Conservation (phyloP, 257 asterid species). For the Scutellaria galericulata region DNA sequence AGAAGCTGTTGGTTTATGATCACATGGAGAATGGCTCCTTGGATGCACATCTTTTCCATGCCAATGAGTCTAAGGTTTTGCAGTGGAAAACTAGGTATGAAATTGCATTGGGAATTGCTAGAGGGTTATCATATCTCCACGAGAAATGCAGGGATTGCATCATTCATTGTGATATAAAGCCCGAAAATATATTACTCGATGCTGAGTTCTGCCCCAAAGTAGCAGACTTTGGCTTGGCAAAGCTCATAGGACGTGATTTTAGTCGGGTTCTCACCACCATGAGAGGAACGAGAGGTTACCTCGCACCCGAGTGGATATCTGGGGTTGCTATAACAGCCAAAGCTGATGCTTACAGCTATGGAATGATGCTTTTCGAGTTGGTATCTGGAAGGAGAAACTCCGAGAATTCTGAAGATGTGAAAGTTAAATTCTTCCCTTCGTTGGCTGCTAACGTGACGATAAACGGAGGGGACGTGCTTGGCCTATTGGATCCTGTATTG, state of each 20-base stretch:
- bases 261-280: constrained; percentile 55
- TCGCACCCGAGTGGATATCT: constrained; percentile 56
- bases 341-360: constrained; percentile 57
- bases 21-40: constrained; percentile 55
- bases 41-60: constrained; percentile 44
- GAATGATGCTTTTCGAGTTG: constrained; percentile 59
- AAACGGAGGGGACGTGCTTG: constrained; percentile 45
- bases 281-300: constrained; percentile 56
- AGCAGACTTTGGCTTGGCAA: constrained; percentile 56
- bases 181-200: constrained; percentile 52
- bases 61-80: constrained; percentile 31
- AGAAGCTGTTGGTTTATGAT: constrained; percentile 49
- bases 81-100: constrained; percentile 51
- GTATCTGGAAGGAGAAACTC: constrained; percentile 54
- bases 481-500: constrained; percentile 45
- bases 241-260: constrained; percentile 57
- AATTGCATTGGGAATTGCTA: constrained; percentile 50
- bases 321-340: constrained; percentile 56
- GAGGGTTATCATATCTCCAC: constrained; percentile 56
- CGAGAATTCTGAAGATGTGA: constrained; percentile 40
- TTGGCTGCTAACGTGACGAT: constrained; percentile 32
- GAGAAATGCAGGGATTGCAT: constrained; percentile 62
- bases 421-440: constrained; percentile 43
- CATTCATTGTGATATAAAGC: constrained; percentile 60
- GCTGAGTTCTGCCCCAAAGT: constrained; percentile 45